Conservation (phyloP, 495 filamentous ascomycete species). For the Hypoxylon lienhwacheense region DNA sequence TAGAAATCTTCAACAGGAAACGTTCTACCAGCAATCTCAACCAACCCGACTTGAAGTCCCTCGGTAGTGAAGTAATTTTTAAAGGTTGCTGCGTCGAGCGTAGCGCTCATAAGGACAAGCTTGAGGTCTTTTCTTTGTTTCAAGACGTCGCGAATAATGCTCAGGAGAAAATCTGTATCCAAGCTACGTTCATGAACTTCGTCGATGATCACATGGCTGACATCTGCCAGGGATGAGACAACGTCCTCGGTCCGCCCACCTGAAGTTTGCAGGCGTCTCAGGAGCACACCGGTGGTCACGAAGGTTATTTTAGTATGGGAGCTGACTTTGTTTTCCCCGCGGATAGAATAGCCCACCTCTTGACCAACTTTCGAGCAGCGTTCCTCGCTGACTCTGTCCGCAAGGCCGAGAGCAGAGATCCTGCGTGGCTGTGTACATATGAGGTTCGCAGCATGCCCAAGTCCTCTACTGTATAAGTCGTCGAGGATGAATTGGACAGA, state of each 20-base stretch:
- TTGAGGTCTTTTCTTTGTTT: constrained; percentile 77
- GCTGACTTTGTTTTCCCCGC: constrained; percentile 77
- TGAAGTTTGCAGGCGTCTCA: constrained; percentile 84
- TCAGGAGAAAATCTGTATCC: constrained; percentile 92
- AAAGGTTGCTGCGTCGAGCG: constrained; percentile 87
- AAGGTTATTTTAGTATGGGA: constrained; percentile 84
- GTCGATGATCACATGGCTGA: constrained; percentile 94
- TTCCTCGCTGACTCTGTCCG: constrained; percentile 92
- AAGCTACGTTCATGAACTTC: constrained; percentile 96
- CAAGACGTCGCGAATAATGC: constrained; percentile 83
- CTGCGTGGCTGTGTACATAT: constrained; percentile 93
- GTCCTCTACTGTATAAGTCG: constrained; percentile 74
- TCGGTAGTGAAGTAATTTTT: constrained; percentile 76
- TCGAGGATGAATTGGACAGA: constrained; percentile 95
- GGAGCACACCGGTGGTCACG: constrained; percentile 94
- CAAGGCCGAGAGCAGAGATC: constrained; percentile 91
- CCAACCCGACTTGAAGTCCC: constrained; percentile 64
- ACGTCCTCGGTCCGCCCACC: constrained; percentile 76
- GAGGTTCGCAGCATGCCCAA: constrained; percentile 83
- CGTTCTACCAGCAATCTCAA: constrained; percentile 87
- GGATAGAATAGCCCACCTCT: constrained; percentile 92
- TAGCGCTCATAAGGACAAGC: constrained; percentile 97
- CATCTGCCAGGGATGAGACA: constrained; percentile 76
- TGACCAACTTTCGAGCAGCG: constrained; percentile 78
- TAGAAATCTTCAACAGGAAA: constrained; percentile 89